Base-by-base conservation (phyloP, 2,329 filamentous ascomycete species). In the Pseudonectria foliicola region DNA sequence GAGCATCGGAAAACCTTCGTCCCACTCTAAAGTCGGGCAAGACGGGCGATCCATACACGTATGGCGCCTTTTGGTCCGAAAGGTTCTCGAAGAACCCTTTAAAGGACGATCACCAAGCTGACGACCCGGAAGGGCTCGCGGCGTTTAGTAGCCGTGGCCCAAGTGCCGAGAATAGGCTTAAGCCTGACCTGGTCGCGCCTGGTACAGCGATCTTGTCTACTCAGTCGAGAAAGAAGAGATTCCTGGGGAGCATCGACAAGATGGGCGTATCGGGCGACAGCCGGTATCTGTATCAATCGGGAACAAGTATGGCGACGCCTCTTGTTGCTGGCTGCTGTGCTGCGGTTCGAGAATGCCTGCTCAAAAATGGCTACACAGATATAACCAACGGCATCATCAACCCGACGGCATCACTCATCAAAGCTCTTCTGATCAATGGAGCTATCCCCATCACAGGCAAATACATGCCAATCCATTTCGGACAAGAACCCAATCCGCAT, bases 131-230 rank as follows among this genome's bases (percentile, higher is more conserved):
- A 13, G 25, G 30, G 12, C 24, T 37, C 8, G 25, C 35, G 10
- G 35, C 25, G 2, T 37, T 37, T 18, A 38, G 36, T 14, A 33
- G 29, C 26, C 36, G 31, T 7, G 36, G 36, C n/a, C 36, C 36
- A 25, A 35, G n/a, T 7, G n/a, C 13, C 3, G 27, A 29, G 18
- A 14, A 13, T 27, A 11, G 33, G 3, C 2, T 35, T 5, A 35
- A 35, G 16, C 33, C 33, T n/a, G 33, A 35, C n/a, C 27, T 35
- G 3, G 27, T 35, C 4, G 33, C 33, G 4, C 33, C 33, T n/a
- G 33, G 33, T 3, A 23, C 25, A 2, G 21, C 23, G 12, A 35
- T 35, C 14, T 14, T 35, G 16, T 29, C 33, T 6, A 10, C 33
- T 7, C 5, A 13, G 13, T 35, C 33, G 4, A 18, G 31, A 27